Evolutionary conservation across 257 asterid species (phyloP).

Genomic region (Rhazya stricta): DNA sequence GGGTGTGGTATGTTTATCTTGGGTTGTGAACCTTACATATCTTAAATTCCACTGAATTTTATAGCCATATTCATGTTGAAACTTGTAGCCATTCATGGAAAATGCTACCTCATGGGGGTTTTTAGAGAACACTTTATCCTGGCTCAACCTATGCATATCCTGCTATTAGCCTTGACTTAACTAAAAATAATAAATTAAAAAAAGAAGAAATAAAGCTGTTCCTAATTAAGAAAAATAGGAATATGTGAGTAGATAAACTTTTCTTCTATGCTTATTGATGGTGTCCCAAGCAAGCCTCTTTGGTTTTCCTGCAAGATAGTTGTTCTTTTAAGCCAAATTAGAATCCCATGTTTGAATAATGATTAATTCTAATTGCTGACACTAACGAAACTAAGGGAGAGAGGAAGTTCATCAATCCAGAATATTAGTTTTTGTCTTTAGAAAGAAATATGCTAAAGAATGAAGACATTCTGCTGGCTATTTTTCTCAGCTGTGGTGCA

Average conservation of each 20-base stretch:
- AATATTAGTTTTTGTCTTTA: neutral
- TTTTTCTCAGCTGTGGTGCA: neutral
- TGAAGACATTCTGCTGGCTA: no score
- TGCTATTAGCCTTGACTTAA: neutral
- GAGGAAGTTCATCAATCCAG: neutral
- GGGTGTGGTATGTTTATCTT: neutral
- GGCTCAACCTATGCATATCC: neutral
- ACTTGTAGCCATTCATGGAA: neutral
- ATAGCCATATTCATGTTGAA: neutral
- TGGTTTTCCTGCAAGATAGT: neutral
- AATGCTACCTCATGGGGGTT: neutral
- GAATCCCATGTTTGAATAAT: neutral
- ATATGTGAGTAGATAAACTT: no score
- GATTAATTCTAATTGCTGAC: neutral
- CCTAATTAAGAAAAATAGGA: no score
- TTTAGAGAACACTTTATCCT: neutral
- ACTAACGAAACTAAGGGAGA: no score
- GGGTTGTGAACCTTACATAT: neutral
- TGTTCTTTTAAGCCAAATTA: neutral
- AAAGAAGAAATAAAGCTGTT: no score
- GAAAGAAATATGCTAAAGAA: no score
- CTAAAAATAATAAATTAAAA: no score
- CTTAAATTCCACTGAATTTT: neutral
- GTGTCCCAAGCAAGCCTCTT: neutral
- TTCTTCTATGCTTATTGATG: no score